phyloP scores from a whole-genome alignment of 1,284 basidiomycete genomes.

The Pascua sp. region DNA sequence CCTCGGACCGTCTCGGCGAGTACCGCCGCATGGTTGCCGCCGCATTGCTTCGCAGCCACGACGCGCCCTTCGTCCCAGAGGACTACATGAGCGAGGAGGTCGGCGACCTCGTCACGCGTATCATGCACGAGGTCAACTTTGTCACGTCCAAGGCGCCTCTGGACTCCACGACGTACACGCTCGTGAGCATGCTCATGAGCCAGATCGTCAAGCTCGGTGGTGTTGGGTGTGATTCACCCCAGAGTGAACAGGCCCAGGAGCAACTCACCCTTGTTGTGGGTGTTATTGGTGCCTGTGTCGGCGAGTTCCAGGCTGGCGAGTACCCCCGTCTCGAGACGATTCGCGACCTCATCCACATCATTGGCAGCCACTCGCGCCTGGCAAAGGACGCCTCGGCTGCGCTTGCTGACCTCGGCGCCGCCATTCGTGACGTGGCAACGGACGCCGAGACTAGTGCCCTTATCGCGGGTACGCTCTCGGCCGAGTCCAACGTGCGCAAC shows the following conservation, averaged over 20 bases:
- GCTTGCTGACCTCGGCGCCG: slow-evolving; percentile 77
- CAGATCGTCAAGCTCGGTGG: slow-evolving; percentile 69
- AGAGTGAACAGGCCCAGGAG: slow-evolving; percentile 71
- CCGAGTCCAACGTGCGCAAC: slow-evolving; percentile 84
- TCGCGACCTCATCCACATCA: slow-evolving; percentile 68
- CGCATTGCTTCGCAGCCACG: slow-evolving; percentile 69
- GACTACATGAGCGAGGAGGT: slow-evolving; percentile 63
- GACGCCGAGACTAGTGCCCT: slow-evolving; percentile 64
- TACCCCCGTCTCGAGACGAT: slow-evolving; percentile 74
- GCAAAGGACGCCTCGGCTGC: slow-evolving; percentile 82
- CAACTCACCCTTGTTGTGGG: slow-evolving; percentile 82
- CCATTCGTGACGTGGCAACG: slow-evolving; percentile 67
- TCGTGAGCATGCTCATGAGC: slow-evolving; percentile 72
- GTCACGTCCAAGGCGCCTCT: slow-evolving; percentile 78
- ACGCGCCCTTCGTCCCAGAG: slow-evolving; percentile 65
- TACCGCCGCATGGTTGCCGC: slow-evolving; percentile 71
- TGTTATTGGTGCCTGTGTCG: slow-evolving; percentile 79
- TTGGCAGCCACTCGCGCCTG: slow-evolving; percentile 73
- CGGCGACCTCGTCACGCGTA: slow-evolving; percentile 71
- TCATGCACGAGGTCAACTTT: slow-evolving; percentile 80
- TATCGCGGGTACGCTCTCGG: slow-evolving; percentile 70
- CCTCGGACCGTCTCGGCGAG: slow-evolving; percentile 65
- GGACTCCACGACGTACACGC: slow-evolving; percentile 79
- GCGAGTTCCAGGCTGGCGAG: slow-evolving; percentile 65
- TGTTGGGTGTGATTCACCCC: slow-evolving; percentile 58